phyloP scores from a whole-genome alignment of 2,329 filamentous ascomycete genomes.

The Ceratocystis colombiana region DNA sequence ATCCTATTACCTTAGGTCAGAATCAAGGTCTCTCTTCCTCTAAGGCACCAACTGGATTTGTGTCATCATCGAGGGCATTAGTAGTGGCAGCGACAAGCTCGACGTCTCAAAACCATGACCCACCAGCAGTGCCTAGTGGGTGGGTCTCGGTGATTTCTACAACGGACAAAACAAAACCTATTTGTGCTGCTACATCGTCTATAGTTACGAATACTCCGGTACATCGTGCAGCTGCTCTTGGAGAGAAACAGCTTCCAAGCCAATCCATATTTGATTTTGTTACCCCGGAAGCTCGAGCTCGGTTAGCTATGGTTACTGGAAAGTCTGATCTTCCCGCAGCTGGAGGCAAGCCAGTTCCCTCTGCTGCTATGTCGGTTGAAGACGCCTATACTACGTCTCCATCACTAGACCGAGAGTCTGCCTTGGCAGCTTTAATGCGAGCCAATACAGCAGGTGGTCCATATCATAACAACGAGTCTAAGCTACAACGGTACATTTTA shows the following conservation, averaged over 20 bases:
- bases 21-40: not conserved
- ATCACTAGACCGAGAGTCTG: conserved; percentile 54
- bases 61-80: not conserved
- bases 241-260: conserved; percentile 67
- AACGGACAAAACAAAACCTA: not conserved
- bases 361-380: conserved; percentile 49
- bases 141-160: conserved; percentile 15
- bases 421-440: conserved; percentile 57
- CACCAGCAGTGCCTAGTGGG: conserved; percentile 17
- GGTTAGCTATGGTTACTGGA: conserved; percentile 65
- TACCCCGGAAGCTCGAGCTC: conserved; percentile 63
- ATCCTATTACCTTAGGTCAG: not conserved
- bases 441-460: conserved; percentile 60
- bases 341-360: conserved; percentile 54
- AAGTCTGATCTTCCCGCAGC: conserved; percentile 67
- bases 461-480: conserved; percentile 71
- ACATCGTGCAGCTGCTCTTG: conserved; percentile 38
- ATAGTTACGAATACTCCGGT: not conserved
- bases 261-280: conserved; percentile 96
- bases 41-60: conserved; percentile 17
- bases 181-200: no score
- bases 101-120: conserved; percentile 1
- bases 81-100: no score
- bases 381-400: conserved; percentile 45
- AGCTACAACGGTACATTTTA: conserved; percentile 66